Evolutionary conservation across 2,329 filamentous ascomycete genomes (phyloP).

Genomic region (Beauveria scarabaeidicola): DNA sequence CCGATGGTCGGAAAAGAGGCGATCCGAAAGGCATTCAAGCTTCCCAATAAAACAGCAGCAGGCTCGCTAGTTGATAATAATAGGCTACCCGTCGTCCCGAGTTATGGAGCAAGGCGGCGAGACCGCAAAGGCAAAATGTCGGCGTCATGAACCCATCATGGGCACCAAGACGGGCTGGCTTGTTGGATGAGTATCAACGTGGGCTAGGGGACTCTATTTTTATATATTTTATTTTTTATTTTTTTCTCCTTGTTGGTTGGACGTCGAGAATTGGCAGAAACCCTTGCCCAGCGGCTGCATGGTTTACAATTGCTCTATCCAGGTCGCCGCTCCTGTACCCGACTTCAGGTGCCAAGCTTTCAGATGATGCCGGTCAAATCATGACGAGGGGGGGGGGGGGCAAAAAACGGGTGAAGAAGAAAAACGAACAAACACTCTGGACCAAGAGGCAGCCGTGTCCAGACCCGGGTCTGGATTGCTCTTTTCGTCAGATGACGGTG

Average conservation of each 20-base stretch:
- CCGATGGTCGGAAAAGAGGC: background rate
- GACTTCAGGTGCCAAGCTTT: background rate
- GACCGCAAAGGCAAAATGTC: background rate
- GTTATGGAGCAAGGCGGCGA: background rate
- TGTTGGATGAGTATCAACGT: background rate
- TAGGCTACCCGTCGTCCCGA: background rate
- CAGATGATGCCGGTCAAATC: constrained; percentile 1
- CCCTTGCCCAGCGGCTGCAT: background rate
- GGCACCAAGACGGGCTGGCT: background rate
- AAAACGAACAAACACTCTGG: no score
- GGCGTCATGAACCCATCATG: constrained; percentile 6
- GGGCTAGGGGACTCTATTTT: background rate
- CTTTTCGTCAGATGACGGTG: constrained; percentile 8
- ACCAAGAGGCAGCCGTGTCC: background rate
- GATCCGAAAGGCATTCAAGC: background rate
- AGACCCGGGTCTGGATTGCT: constrained; percentile 6
- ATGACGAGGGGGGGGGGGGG: constrained; percentile 4
- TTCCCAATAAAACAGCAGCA: background rate
- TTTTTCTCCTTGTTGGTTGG: no score
- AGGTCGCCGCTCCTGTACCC: no score
- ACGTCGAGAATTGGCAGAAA: background rate
- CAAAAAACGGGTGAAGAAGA: background rate
- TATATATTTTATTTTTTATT: background rate
- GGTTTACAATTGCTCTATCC: background rate
- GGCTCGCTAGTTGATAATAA: background rate